Evolutionary conservation across 768 basidiomycete species (phyloP).

Genomic region (Pholiota conissans): DNA sequence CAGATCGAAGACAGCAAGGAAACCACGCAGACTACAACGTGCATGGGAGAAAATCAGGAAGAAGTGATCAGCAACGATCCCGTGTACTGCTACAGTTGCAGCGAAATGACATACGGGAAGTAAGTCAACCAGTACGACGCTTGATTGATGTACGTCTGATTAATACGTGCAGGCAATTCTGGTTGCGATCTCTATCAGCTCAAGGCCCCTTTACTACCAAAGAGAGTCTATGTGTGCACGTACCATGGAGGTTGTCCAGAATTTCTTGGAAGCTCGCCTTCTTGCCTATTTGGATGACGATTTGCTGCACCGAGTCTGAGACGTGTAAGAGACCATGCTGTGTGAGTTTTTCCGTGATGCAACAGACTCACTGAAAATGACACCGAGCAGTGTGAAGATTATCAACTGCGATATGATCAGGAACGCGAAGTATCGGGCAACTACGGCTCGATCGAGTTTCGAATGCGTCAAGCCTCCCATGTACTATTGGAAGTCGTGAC

Average conservation of each 20-base stretch:
- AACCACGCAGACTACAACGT: slow-evolving; percentile 77
- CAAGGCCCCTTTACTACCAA: no score
- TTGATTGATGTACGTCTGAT: slow-evolving; percentile 89
- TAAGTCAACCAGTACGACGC: slow-evolving; percentile 91
- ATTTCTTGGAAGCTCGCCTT: slow-evolving; percentile 48
- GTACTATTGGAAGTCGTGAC: slow-evolving; percentile 61
- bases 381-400: slow-evolving; percentile 92
- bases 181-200: not conserved
- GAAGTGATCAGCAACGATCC: not conserved
- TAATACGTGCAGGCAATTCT: slow-evolving; percentile 75
- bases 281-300: slow-evolving; percentile 42
- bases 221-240: slow-evolving; percentile 26
- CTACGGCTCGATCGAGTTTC: slow-evolving; percentile 84
- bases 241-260: slow-evolving; percentile 44
- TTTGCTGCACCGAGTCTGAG: slow-evolving; percentile 42
- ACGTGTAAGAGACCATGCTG: not conserved
- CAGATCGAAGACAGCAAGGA: slow-evolving; percentile 91
- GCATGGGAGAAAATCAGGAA: not conserved
- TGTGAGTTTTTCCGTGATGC: not conserved
- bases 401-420: slow-evolving; percentile 91
- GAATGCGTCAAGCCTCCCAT: slow-evolving; percentile 69
- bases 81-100: not conserved
- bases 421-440: slow-evolving; percentile 93
- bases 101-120: slow-evolving; percentile 72
- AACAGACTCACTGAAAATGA: slow-evolving; percentile 71